Base-by-base conservation (phyloP, 768 basidiomycete species). In the Lentinula sp. region DNA sequence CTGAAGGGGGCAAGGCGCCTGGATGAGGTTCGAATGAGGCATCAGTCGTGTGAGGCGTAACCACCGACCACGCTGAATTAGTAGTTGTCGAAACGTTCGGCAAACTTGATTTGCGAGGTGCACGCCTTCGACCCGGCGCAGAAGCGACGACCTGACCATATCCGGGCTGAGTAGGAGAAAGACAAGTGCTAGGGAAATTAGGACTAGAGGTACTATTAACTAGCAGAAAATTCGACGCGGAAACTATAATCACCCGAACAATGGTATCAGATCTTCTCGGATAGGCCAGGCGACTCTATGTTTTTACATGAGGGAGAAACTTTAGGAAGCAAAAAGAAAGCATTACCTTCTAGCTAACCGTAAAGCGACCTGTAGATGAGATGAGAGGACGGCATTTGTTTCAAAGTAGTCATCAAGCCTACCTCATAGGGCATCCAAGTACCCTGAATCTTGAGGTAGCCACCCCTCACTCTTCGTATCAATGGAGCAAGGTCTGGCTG, bases 401-500 rank as follows among this genome's bases (percentile, higher is more conserved):
- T 2, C 41, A 36, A 36, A 43, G 45, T 12, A 35, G 35, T 4
- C n/a, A 5, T n/a, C 5, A 42, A 32, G 70, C 81, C 63, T 66
- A 89, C 88, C 79, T 91, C 92, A 73, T 90, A 94, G 37, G 92
- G 92, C 86, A 94, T 90, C 93, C 93, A 95, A 20, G 93, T 93
- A 36, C 93, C 93, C 69, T 95, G 93, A 48, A 95, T 93, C 76
- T 94, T 93, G 62, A 95, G 83, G 75, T 91, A 92, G 55, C 91
- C 90, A 60, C 91, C 92, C 50, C 91, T 85, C 36, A 95, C 91
- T 62, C 91, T 83, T 61, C 92, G 86, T 68, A 93, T 85, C 66
- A 89, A 84, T 36, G 86, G 80, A 32, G 90, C 91, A 41, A 95
- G 78, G 75, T 93, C 91, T 57, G 93, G 93, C 66, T 93, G 91